These are phyloP conservation scores for Caryopteris hybrid DNA, from an alignment of 305 asterid species.

Conservation along the genomic window DNA sequence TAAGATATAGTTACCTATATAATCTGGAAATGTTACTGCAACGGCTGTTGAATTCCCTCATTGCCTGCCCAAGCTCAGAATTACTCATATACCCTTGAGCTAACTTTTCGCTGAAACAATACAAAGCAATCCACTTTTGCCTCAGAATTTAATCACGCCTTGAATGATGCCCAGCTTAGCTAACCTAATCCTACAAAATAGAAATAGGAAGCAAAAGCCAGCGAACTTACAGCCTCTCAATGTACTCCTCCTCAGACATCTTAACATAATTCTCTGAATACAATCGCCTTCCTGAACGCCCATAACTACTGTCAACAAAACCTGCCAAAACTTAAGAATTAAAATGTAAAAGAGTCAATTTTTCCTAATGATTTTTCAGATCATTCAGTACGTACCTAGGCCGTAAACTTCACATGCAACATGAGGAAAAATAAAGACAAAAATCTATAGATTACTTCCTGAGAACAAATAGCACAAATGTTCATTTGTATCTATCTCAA, in stretches of 20 bases:
- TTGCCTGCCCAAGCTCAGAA: constrained; percentile 74
- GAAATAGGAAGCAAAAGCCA: constrained; percentile 3
- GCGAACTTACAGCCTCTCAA: constrained; percentile 57
- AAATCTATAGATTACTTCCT: neutral
- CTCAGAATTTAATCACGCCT: neutral
- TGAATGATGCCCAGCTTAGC: neutral
- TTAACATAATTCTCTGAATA: constrained; percentile 29
- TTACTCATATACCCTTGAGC: constrained; percentile 89
- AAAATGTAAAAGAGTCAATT: neutral
- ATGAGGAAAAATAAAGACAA: neutral
- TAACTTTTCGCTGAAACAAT: constrained; percentile 55
- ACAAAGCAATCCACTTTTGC: constrained; percentile 5
- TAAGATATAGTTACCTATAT: constrained; percentile 59
- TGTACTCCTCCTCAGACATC: constrained; percentile 47
- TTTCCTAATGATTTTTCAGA: neutral
- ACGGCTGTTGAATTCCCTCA: constrained; percentile 54
- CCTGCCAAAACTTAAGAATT: constrained; percentile 25
- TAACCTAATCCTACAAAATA: neutral
- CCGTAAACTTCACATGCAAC: neutral
- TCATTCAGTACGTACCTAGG: neutral
- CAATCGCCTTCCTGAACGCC: constrained; percentile 46
- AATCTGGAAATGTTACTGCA: constrained; percentile 75
- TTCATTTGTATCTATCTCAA: neutral
- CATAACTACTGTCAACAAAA: constrained; percentile 25
- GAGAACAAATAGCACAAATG: neutral